These are phyloP conservation scores for Heliamphora exappendiculata DNA, from an alignment of 148 eudicot species.

Conservation along the genomic window DNA sequence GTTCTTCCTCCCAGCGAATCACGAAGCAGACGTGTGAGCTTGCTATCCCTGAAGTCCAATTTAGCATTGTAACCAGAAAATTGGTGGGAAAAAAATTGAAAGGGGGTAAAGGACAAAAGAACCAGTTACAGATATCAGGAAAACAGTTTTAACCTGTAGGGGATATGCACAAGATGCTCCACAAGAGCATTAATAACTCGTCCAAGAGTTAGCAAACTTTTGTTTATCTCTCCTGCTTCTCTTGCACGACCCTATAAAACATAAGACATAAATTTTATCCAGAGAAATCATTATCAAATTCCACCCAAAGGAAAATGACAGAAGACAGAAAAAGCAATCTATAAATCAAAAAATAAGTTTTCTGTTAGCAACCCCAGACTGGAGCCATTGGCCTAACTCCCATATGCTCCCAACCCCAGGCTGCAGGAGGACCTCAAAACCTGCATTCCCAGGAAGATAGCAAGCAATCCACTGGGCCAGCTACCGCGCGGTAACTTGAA, in stretches of 20 bases:
- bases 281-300: neutral
- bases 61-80: neutral
- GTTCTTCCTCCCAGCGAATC: conserved; percentile 51
- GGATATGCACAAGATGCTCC: conserved; percentile 40
- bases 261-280: neutral
- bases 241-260: conserved; percentile 65
- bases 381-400: neutral
- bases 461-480: neutral
- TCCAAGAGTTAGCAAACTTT: conserved; percentile 52
- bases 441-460: neutral
- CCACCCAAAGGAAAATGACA: neutral
- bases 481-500: neutral
- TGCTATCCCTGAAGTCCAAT: conserved; percentile 35
- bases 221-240: conserved; percentile 54
- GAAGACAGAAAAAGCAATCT: neutral
- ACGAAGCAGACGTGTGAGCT: conserved; percentile 38
- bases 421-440: too few species aligned
- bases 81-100: neutral
- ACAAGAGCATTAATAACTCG: conserved; percentile 42
- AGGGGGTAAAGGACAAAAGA: neutral
- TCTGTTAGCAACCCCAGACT: too few species aligned
- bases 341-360: neutral
- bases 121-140: neutral
- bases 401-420: neutral
- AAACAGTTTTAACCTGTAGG: conserved; percentile 24